Evolutionary conservation across 2,329 filamentous ascomycete genomes (phyloP), one percentile per base, ranked within the genome.

Genomic region (Diplodia sapinea): DNA sequence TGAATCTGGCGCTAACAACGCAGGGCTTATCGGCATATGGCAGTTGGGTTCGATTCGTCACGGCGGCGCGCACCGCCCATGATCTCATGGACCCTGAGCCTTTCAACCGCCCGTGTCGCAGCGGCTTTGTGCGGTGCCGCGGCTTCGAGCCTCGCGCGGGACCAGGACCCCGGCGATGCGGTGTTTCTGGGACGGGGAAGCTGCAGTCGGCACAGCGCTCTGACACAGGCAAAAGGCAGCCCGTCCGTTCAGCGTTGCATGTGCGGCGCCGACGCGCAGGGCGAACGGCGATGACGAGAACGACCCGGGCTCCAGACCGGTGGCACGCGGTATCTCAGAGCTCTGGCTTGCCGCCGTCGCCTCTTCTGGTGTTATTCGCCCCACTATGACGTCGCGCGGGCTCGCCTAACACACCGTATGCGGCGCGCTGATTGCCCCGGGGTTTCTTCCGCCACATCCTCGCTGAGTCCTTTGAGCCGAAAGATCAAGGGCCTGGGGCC

Each of bases 331-430:
- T 63, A 63, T 63, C 59, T 7, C 6, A 51, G 59, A 38, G 59
- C 59, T 47, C 47, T 65, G 49, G 51, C 20, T 65, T 65, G 62
- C 62, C 62, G 62, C 51, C 62, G 50, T 55, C 51, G 50, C 51
- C 62, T 43, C 33, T 55, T 65, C 31, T 67, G 65, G 49, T 67
- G 65, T 67, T 67, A 56, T 49, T 23, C 47, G 33, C 47, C 43
- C 65, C 65, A 62, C 65, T 54, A 54, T 67, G 65, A 67, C 65
- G 65, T 67, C 55, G 49, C 11, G 15, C 33, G 49, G 15, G 9
- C 65, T 67, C 55, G 65, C 65, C 47, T 67, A 62, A 52, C 65
- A 43, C 54, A 51, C 56, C 65, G 65, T 38, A 59, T 66, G n/a
- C 52, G 54, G 43, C 33, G 54, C 52, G 64, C 64, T 59, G 54